Conservation (phyloP, 2,329 filamentous ascomycete species). For the Xylariomycetidae sp. region DNA sequence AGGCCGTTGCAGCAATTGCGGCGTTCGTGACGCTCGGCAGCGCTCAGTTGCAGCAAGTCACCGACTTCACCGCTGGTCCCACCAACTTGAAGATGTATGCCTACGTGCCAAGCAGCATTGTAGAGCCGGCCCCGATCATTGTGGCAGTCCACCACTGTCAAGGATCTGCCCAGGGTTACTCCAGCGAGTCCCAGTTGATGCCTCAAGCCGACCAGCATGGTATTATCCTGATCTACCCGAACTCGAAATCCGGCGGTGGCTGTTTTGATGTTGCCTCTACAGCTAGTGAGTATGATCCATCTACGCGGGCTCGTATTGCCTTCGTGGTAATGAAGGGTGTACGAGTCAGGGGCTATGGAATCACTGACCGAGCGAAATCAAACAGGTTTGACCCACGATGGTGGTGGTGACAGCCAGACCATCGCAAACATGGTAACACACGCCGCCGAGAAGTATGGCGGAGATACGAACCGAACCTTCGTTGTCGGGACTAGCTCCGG, state of each 20-base stretch:
- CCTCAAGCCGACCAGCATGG: conserved; percentile 48
- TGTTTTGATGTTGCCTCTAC: conserved; percentile 59
- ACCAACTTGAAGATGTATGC: conserved; percentile 30
- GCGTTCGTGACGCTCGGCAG: conserved; percentile 22
- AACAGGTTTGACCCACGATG: conserved; percentile 26
- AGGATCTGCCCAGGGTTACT: conserved; percentile 49
- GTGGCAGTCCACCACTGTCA: conserved; percentile 55
- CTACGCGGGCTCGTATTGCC: not conserved
- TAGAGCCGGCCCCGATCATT: conserved; percentile 37
- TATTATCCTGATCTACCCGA: conserved; percentile 49
- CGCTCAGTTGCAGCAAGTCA: conserved; percentile 25
- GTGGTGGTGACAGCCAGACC: conserved; percentile 35
- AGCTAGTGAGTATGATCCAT: conserved; percentile 22
- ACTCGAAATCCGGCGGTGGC: conserved; percentile 33
- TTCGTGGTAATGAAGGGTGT: no score
- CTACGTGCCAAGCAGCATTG: conserved; percentile 27
- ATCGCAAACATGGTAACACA: conserved; percentile 34
- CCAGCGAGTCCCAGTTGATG: conserved; percentile 46
- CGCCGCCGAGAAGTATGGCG: conserved; percentile 27
- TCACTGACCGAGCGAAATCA: not conserved
- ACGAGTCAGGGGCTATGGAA: no score
- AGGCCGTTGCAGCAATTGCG: conserved; percentile 17
- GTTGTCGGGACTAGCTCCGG: conserved; percentile 27
- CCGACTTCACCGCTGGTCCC: conserved; percentile 26
- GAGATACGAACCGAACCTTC: conserved; percentile 24